Percentiles rank a stretch among this genome's conserved stretches.
Conservation (phyloP, 257 asterid species). For the Salvia hispanica region DNA sequence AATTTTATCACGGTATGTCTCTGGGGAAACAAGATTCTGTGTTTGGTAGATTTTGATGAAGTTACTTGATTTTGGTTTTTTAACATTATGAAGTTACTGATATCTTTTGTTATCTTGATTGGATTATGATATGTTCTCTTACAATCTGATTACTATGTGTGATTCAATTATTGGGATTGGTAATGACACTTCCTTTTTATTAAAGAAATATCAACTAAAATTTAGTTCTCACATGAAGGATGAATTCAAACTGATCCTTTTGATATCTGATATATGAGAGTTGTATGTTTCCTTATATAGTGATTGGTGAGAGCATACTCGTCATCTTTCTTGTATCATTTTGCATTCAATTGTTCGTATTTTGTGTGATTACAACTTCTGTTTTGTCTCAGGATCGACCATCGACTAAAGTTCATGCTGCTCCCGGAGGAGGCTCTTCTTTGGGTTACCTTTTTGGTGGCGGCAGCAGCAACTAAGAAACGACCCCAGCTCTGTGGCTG, state of each 20-base stretch:
- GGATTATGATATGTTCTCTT: conserved; percentile 12
- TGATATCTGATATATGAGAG: not conserved
- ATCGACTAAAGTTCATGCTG: conserved; percentile 66
- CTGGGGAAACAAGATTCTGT: not conserved
- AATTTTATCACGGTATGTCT: conserved; percentile 56
- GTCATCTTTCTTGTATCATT: not conserved
- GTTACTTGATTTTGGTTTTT: conserved; percentile 1
- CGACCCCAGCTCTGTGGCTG: conserved; percentile 1
- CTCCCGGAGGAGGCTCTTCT: conserved; percentile 68
- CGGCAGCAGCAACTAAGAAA: conserved; percentile 43
- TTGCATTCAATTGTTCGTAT: not conserved
- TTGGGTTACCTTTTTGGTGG: conserved; percentile 65
- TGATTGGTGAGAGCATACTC: not conserved
- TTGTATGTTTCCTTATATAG: not conserved
- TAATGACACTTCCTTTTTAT: not conserved
- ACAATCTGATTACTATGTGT: not conserved
- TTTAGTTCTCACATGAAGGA: conserved; percentile 3
- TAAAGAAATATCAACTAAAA: not conserved
- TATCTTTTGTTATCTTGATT: conserved; percentile 5
- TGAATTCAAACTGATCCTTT: not conserved
- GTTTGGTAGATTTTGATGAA: conserved; percentile 16
- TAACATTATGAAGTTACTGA: not conserved
- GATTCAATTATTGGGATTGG: not conserved
- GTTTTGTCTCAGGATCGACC: conserved; percentile 58
- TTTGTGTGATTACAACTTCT: conserved; percentile 11